A percentile compares a stretch with the other conserved stretches of the same genome.
Conservation (phyloP, 179 eudicot species). For the Beta macrorhiza region DNA sequence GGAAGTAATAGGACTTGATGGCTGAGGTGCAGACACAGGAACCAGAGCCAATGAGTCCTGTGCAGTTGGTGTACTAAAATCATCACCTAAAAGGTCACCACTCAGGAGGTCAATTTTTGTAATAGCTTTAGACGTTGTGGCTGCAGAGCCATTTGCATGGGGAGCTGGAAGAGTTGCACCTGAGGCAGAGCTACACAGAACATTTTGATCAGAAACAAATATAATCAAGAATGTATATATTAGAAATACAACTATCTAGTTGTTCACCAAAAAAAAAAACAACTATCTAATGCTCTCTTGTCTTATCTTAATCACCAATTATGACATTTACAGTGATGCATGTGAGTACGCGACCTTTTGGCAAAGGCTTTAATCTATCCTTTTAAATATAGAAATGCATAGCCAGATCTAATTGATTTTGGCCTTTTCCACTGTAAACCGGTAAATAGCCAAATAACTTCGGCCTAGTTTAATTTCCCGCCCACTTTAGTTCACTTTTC, state of each 20-base stretch:
- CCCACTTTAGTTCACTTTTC: no score
- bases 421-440: no score
- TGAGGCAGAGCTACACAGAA: slow-evolving; percentile 55
- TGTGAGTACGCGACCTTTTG: no score
- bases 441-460: no score
- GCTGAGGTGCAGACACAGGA: slow-evolving; percentile 62
- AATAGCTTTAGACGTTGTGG: slow-evolving; percentile 41
- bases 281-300: neutral
- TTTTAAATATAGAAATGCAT: no score
- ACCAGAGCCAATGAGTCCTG: slow-evolving; percentile 72
- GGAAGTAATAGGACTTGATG: slow-evolving; percentile 58
- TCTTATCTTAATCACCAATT: no score
- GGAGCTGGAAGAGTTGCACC: slow-evolving; percentile 50
- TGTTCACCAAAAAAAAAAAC: no score
- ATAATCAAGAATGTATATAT: neutral
- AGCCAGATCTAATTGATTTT: no score
- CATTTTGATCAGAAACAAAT: neutral
- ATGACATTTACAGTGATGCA: no score
- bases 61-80: slow-evolving; percentile 49
- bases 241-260: neutral
- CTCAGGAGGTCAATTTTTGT: slow-evolving; percentile 64
- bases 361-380: no score
- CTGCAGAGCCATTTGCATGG: slow-evolving; percentile 44
- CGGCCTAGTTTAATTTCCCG: no score
- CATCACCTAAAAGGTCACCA: slow-evolving; percentile 81